Evolutionary conservation across 2,329 filamentous ascomycete species (phyloP), one percentile per base, ranked within the genome.

Genomic region (Alternaria arbusti): DNA sequence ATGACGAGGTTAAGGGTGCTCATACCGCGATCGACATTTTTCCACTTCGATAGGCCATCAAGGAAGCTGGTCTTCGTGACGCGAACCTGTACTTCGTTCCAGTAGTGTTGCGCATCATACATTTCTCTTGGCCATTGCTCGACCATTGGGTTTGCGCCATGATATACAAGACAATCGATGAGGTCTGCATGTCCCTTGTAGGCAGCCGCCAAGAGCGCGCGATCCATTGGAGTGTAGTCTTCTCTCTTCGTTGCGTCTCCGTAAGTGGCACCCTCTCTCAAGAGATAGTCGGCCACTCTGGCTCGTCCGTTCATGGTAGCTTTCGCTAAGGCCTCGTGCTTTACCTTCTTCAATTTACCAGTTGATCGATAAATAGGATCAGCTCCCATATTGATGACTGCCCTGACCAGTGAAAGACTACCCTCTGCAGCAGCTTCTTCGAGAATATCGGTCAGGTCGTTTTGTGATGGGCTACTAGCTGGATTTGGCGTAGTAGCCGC

Each of bases 121-220:
- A 71, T 65, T 22, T 70, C 67, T 22, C 63, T 56, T 17, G 69
- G 69, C 69, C 69, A 71, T 59, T 67, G 67, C 44, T 68, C 67
- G 17, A 60, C 59, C 65, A 68, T 64, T 13, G 67, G 64, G 8
- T 71, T 70, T 8, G 61, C 69, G 6, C 67, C 67, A 50, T 71
- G 64, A 26, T 56, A 57, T n/a, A 71, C 61, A 5, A 71, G 64
- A n/a, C 60, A 63, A 32, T 54, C 56, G 20, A 47, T 59, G 9
- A 70, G 67, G 43, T 71, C 65, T 50, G 57, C 61, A 10, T 71
- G 64, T 10, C 64, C 60, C 28, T 68, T 71, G 45, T 71, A 71
- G 26, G 59, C 62, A 44, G 69, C 67, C 4, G 61, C 65, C 10
- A 71, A 23, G 8, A 71, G 59, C 6, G 56, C 59, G 9, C 66